Evolutionary conservation across 768 basidiomycete genomes (phyloP), one percentile per base, ranked within the genome.

Genomic region (Mycena vulgaris): DNA sequence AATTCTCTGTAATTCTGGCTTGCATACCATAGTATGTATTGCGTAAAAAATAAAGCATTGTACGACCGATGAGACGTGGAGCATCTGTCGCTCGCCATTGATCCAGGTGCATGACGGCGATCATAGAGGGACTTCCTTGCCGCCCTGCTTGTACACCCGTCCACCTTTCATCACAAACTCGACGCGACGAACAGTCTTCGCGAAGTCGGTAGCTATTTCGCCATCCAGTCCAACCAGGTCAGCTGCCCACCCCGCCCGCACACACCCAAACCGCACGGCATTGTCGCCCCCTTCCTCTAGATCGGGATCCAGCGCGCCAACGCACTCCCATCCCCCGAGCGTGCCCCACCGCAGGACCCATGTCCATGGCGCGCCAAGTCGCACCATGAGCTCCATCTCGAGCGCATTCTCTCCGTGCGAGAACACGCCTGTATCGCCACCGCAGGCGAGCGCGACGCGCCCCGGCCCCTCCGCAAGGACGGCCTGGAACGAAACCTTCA

Each of bases 401-500:
- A 87, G 78, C 30, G 87, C 84, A 74, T 92, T 92, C 70, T 84
- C 80, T 0, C 90, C 90, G 74, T 91, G 91, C 21, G 85, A 73
- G 76, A 92, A 92, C 2, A 86, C 85, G 11, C 90, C 91, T 2
- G 90, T 92, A 77, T 92, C 89, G 1, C 90, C 89, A 9, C 90
- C 90, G 74, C 88, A 88, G 9, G 89, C 89, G 59, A 92, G 83
- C 8, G 72, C 61, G 21, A 77, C 57, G 61, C 84, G 83, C 13
- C 86, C 83, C 70, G 86, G 79, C 0, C 82, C 84, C 4, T 77
- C 73, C 48, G 78, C 78, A 8, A 91, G 74, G 16, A 86, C 89
- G 7, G 78, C 77, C 60, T 78, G 72, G 80, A 93, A 92, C 5
- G 83, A 82, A 11, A 68, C 69, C 40, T 73, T 70, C 6, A 80